A percentile compares a stretch with the other conserved stretches of the same genome.
These are phyloP conservation scores for Pelargonium citronellum DNA, from an alignment of 441 rosid genomes.

Conservation along the genomic window DNA sequence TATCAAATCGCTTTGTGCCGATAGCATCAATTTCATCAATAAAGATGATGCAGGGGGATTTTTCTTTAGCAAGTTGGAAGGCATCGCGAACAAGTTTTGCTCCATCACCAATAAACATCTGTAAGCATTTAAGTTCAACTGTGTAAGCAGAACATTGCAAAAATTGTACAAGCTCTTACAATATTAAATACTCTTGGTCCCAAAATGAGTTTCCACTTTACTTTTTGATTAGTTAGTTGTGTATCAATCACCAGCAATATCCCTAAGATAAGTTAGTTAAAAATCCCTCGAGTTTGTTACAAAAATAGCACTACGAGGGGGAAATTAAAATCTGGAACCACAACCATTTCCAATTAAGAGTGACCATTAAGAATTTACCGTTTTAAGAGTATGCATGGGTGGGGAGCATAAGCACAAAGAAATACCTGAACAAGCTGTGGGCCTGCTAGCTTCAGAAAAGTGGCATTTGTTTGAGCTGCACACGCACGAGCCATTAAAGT, in stretches of 20 bases:
- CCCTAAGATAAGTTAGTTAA: background rate
- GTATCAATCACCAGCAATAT: background rate
- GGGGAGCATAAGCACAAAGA: background rate
- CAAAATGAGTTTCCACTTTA: no score
- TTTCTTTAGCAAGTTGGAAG: slow-evolving; percentile 95
- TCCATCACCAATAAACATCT: slow-evolving; percentile 99
- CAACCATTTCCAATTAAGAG: background rate
- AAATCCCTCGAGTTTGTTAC: no score
- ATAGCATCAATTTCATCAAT: slow-evolving; percentile 97
- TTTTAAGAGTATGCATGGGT: background rate
- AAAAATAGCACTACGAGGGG: no score
- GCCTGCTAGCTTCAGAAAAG: slow-evolving; percentile 91
- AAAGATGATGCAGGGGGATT: slow-evolving; percentile 95
- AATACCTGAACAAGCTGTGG: slow-evolving; percentile 94
- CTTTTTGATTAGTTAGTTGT: no score
- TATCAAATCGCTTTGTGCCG: slow-evolving; percentile 93
- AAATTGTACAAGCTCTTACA: background rate
- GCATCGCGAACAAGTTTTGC: slow-evolving; percentile 40
- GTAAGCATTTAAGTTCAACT: slow-evolving; percentile 22
- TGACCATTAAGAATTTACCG: background rate
- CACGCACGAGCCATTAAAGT: slow-evolving; percentile 99
- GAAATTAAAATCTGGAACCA: no score
- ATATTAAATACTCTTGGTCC: background rate
- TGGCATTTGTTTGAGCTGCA: slow-evolving; percentile 97
- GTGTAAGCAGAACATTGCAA: background rate